Percentiles rank a stretch among this genome's conserved stretches.
These are phyloP conservation scores for Candida sithepensis DNA, from an alignment of 805 yeast species.

Conservation along the genomic window DNA sequence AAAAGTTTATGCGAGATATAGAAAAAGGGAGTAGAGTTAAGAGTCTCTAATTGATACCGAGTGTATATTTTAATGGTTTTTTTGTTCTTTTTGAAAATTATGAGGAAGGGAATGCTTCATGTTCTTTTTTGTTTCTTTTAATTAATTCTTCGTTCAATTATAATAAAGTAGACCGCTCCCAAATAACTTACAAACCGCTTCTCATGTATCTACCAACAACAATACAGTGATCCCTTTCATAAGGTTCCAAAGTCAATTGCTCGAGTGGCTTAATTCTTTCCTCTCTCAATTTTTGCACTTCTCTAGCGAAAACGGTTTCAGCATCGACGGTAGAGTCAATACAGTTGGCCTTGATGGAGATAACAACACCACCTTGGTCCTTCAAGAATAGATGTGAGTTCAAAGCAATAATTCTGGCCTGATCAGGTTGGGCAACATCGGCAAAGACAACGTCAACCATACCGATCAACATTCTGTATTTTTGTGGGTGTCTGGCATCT, in stretches of 20 bases:
- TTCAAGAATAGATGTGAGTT: constrained; percentile 97
- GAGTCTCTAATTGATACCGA: not conserved
- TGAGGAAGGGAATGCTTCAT: not conserved
- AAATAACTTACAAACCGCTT: constrained; percentile 55
- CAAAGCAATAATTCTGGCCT: constrained; percentile 98
- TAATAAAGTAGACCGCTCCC: not conserved
- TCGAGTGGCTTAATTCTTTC: constrained; percentile 98
- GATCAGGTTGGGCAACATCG: constrained; percentile 99
- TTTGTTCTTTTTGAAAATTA: not conserved
- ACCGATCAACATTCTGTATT: constrained; percentile 97
- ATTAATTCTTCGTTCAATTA: not conserved
- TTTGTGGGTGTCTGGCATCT: constrained; percentile 99
- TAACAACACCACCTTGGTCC: constrained; percentile 98
- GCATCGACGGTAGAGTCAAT: constrained; percentile 99
- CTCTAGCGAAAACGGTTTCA: constrained; percentile 98
- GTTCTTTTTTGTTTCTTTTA: not conserved
- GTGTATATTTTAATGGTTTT: not conserved
- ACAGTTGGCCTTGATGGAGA: constrained; percentile 99
- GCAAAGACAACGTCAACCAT: constrained; percentile 99
- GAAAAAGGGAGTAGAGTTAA: not conserved
- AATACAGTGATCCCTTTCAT: constrained; percentile 99
- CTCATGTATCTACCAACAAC: constrained; percentile 96
- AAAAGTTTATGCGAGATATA: not conserved
- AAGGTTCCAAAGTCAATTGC: constrained; percentile 98
- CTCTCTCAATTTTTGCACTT: constrained; percentile 97